Percentiles rank a stretch among this genome's conserved stretches.
Conservation (phyloP, 129 eudicot species). For the Artemisia argyi region DNA sequence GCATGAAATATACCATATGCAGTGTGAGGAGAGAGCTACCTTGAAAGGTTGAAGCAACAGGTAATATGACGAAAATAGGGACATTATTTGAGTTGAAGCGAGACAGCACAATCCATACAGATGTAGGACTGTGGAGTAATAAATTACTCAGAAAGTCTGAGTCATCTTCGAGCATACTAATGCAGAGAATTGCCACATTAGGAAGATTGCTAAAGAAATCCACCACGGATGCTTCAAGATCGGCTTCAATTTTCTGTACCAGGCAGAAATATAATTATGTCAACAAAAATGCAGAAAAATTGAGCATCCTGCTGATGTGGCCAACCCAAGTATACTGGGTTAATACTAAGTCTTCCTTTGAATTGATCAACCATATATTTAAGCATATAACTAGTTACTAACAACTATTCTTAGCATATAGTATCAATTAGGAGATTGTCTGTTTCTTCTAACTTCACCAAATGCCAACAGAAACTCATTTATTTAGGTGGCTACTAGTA, state of each 20-base stretch:
- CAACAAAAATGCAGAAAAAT: not conserved
- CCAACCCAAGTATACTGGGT: not conserved
- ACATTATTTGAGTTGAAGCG: not conserved
- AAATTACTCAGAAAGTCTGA: not conserved
- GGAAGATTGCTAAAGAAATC: not conserved
- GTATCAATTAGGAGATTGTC: no score
- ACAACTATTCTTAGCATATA: no score
- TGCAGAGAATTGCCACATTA: not conserved
- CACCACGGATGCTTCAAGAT: not conserved
- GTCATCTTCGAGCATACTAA: not conserved
- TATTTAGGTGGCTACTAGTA: no score
- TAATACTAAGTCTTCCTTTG: not conserved
- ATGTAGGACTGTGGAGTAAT: not conserved
- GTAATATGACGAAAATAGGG: not conserved
- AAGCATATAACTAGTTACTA: not conserved
- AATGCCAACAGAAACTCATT: no score
- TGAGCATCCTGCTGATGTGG: not conserved
- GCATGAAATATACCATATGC: no score
- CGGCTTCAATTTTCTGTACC: not conserved
- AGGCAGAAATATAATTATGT: no score
- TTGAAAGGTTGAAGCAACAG: not conserved
- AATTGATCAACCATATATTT: no score
- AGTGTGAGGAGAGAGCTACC: not conserved
- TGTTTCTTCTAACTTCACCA: no score
- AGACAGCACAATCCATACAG: not conserved